These are phyloP conservation scores for Trichoderma hamatum DNA, from an alignment of 2,329 filamentous ascomycete species.

Conservation along the genomic window DNA sequence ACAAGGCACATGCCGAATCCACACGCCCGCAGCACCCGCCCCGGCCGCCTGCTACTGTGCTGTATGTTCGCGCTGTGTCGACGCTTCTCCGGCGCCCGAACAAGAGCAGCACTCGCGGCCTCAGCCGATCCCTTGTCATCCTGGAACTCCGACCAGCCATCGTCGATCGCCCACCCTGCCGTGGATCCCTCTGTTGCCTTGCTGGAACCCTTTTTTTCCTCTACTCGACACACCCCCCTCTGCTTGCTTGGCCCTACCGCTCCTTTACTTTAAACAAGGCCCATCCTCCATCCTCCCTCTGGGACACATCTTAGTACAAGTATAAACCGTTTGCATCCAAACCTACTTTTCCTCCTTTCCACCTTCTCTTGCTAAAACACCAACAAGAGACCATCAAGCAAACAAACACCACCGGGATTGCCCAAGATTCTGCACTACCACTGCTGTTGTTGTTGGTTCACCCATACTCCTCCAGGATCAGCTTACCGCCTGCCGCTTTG, in stretches of 20 bases:
- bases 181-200: conserved; percentile 27
- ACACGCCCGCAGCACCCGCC: conserved; percentile 19
- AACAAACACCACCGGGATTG: not conserved
- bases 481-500: conserved; percentile 14
- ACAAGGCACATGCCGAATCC: conserved; percentile 19
- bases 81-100: conserved; percentile 24
- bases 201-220: conserved; percentile 5
- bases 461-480: not conserved
- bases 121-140: conserved; percentile 19
- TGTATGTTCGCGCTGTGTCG: no score
- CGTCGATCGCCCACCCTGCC: conserved; percentile 25
- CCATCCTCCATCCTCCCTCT: conserved; percentile 25
- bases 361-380: not conserved
- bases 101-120: conserved; percentile 5
- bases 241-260: conserved; percentile 5
- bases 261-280: conserved; percentile 27
- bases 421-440: not conserved
- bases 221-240: not conserved
- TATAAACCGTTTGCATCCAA: conserved; percentile 1
- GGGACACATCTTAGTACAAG: not conserved
- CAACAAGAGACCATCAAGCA: not conserved
- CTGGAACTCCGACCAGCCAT: conserved; percentile 12
- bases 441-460: not conserved
- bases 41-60: no score
- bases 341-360: not conserved